phyloP scores from a whole-genome alignment of 257 asterid species.

The Nicotiana tomentosiformis region DNA sequence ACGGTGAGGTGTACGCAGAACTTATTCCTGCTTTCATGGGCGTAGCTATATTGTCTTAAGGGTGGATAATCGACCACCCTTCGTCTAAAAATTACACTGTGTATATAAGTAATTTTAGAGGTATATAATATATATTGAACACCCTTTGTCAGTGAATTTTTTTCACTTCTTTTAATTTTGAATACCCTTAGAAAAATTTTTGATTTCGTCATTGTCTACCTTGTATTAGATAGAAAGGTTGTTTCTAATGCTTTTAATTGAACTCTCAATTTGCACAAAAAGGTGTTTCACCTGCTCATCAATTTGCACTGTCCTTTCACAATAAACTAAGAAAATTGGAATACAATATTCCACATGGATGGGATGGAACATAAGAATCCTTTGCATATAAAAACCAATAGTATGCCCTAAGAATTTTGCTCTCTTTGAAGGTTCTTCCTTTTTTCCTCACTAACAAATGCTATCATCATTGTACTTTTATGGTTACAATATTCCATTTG shows the following conservation, averaged over 20 bases:
- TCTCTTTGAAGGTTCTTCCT: slow-evolving; percentile 17
- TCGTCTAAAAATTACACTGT: too few relatives aligned
- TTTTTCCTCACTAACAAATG: not conserved
- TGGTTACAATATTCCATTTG: not conserved
- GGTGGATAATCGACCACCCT: too few relatives aligned
- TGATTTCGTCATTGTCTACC: rapidly evolving
- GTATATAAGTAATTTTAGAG: too few relatives aligned
- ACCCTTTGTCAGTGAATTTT: too few relatives aligned
- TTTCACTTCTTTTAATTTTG: too few relatives aligned
- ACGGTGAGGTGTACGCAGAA: too few relatives aligned
- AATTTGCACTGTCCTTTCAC: not conserved
- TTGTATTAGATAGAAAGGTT: too few relatives aligned
- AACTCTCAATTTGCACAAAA: not conserved
- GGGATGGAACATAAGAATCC: slow-evolving; percentile 18
- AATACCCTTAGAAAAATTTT: too few relatives aligned
- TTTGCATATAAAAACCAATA: not conserved
- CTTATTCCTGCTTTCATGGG: too few relatives aligned
- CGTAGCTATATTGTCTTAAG: too few relatives aligned
- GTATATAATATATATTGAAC: too few relatives aligned
- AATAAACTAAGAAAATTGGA: not conserved
- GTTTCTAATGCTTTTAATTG: not conserved
- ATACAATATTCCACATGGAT: slow-evolving; percentile 11
- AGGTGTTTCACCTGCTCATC: not conserved
- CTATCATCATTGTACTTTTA: not conserved
- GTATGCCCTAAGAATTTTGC: slow-evolving; percentile 14